Conservation (phyloP, 164 flowering plant species). For the Buxus sempervirens region DNA sequence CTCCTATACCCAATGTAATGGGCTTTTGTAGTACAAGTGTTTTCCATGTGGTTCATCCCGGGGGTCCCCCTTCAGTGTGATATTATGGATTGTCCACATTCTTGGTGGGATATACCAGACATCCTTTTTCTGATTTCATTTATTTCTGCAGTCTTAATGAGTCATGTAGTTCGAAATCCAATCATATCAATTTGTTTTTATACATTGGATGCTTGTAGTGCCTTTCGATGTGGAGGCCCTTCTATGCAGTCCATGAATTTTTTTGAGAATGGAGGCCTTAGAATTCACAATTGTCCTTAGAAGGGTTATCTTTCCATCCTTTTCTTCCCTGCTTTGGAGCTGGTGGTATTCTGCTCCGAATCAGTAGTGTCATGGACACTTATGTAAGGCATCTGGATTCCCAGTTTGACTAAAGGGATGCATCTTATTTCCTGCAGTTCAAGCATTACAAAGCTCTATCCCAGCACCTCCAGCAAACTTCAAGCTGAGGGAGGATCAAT, state of each 20-base stretch:
- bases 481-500: conserved; percentile 81
- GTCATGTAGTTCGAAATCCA: not conserved
- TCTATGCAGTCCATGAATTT: not conserved
- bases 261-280: not conserved
- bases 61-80: no score
- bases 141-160: no score
- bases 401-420: conserved; percentile 7
- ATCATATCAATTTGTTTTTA: not conserved
- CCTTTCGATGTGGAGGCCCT: not conserved
- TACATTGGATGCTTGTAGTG: not conserved
- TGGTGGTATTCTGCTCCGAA: not conserved
- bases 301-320: not conserved
- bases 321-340: not conserved
- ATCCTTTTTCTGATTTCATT: no score
- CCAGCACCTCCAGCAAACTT: conserved; percentile 77
- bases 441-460: conserved; percentile 58
- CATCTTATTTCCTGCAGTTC: conserved; percentile 43
- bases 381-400: conserved; percentile 6
- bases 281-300: not conserved
- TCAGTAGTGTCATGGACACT: not conserved
- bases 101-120: no score
- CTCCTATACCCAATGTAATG: no score
- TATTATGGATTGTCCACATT: no score
- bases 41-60: no score
- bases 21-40: no score